Evolutionary conservation across 106 monocot genomes (phyloP), one percentile per base, ranked within the genome.

Genomic region (Narthecium ossifragum): DNA sequence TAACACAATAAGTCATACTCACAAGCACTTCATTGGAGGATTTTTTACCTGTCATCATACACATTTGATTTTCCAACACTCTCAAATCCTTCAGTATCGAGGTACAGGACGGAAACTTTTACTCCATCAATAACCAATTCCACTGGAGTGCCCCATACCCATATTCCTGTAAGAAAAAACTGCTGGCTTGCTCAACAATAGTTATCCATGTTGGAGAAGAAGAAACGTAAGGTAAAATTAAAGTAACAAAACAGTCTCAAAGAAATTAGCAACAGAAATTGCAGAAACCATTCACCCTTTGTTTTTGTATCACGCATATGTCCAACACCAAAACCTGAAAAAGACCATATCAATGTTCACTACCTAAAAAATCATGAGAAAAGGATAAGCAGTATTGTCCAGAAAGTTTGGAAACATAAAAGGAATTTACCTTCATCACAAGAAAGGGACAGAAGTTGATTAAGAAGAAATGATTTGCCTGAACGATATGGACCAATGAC

Each of bases 221-320:
- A n/a, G n/a, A n/a, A n/a, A n/a, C n/a, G n/a, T n/a, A n/a, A n/a
- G n/a, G n/a, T n/a, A n/a, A n/a, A n/a, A n/a, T n/a, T n/a, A n/a
- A n/a, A n/a, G n/a, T n/a, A n/a, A n/a, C n/a, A n/a, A n/a, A n/a
- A n/a, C n/a, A n/a, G n/a, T n/a, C n/a, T n/a, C n/a, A n/a, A n/a
- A n/a, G n/a, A n/a, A n/a, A n/a, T n/a, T n/a, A n/a, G n/a, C n/a
- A n/a, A n/a, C n/a, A n/a, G n/a, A n/a, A n/a, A n/a, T 20, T 28
- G 8, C 28, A 45, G 46, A 6, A 3, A 33, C 15, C 55, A 51
- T 58, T 39, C 68, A 98, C 96, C 96, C 91, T 98, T 98, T 53
- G 96, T 98, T 75, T 98, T 98, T n/a, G 96, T 98, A 72, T 98
- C 96, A 32, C 96, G 86, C 96, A 98, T 90, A 72, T 98, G 96